These are phyloP conservation scores for Fusarium sp. DNA, from an alignment of 2,329 filamentous ascomycete genomes.

Conservation along the genomic window DNA sequence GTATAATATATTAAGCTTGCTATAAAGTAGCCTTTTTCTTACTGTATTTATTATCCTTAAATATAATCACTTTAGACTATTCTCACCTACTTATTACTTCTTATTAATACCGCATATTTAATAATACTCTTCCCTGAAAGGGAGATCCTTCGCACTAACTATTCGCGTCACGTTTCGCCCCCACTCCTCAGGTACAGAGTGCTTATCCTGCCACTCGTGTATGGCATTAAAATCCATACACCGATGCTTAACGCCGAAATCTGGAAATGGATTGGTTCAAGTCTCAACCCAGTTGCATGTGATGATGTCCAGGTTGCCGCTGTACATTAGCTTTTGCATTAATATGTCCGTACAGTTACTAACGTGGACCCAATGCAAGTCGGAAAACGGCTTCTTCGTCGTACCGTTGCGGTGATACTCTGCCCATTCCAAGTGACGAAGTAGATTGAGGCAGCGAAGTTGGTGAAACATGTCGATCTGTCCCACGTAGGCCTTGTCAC, in stretches of 20 bases:
- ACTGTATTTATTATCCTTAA: too few relatives aligned
- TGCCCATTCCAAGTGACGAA: conserved; percentile 6
- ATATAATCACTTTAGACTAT: too few relatives aligned
- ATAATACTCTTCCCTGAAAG: conserved; percentile 19
- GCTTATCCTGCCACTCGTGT: conserved; percentile 22
- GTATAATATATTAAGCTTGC: too few relatives aligned
- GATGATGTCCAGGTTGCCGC: conserved; percentile 12
- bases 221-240: conserved; percentile 20
- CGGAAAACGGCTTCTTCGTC: conserved; percentile 7
- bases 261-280: conserved; percentile 15
- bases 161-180: conserved; percentile 10
- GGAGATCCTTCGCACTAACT: conserved; percentile 9
- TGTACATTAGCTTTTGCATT: conserved; percentile 22
- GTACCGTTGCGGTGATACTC: conserved; percentile 21
- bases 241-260: conserved; percentile 21
- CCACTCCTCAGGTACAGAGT: conserved; percentile 21
- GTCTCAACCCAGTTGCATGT: conserved; percentile 25
- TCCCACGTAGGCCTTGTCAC: conserved; percentile 13
- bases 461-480: conserved; percentile 27
- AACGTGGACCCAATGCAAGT: conserved; percentile 21
- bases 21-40: too few relatives aligned
- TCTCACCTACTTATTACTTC: too few relatives aligned
- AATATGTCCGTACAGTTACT: conserved; percentile 23
- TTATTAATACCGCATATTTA: conserved; percentile 9
- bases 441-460: conserved; percentile 21